Evolutionary conservation across 345 rosid species (phyloP).

Genomic region (Excoecaria cochinchinensis): DNA sequence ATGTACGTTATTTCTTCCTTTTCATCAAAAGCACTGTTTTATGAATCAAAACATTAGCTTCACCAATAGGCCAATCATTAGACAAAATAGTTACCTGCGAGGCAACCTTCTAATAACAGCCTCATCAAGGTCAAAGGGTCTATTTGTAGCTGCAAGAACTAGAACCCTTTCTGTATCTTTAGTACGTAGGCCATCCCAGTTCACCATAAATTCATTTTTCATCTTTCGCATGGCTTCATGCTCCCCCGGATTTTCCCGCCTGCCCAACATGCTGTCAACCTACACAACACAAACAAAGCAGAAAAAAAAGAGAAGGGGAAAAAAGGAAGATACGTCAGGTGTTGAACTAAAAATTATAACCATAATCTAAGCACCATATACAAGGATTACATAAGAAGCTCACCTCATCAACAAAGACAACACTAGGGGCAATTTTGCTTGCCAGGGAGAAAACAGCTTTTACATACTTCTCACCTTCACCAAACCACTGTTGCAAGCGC

Average conservation of each 20-base stretch:
- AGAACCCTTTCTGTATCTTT: conserved; percentile 83
- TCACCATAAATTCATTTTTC: conserved; percentile 94
- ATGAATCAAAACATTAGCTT: not conserved
- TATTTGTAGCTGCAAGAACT: conserved; percentile 93
- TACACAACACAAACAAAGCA: conserved; percentile 25
- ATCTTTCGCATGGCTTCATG: conserved; percentile 90
- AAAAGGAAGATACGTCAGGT: not conserved
- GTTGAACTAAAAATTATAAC: not conserved
- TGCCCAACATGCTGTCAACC: conserved; percentile 99
- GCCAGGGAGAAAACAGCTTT: conserved; percentile 92
- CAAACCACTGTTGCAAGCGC: conserved; percentile 73
- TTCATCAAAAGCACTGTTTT: not conserved
- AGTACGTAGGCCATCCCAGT: conserved; percentile 88
- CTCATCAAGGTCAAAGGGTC: conserved; percentile 97
- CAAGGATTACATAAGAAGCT: conserved; percentile 16
- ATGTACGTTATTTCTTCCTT: not conserved
- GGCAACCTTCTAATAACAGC: conserved; percentile 93
- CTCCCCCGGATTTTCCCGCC: conserved; percentile 79
- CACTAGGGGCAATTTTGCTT: conserved; percentile 84
- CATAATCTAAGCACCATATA: not conserved
- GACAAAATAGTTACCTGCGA: conserved; percentile 44
- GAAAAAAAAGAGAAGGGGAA: not conserved
- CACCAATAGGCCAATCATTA: not conserved
- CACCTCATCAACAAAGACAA: conserved; percentile 94
- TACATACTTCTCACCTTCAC: conserved; percentile 91